Base-by-base conservation (phyloP, 2,329 filamentous ascomycete species). In the Aspergillus proliferans region DNA sequence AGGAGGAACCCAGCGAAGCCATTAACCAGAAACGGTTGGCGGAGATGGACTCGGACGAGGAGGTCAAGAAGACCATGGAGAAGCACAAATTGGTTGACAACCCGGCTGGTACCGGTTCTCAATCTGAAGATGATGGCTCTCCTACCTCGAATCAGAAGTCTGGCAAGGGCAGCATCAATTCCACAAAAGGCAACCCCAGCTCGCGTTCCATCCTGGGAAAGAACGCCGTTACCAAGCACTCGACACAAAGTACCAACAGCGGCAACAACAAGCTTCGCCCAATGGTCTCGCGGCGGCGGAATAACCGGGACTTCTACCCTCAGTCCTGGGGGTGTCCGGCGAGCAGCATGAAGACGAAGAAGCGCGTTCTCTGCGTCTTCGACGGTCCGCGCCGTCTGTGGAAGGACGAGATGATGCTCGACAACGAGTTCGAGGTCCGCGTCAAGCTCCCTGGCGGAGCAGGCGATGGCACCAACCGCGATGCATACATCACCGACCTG, bases 331-430 rank as follows among this genome's bases (percentile, higher is more conserved):
- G 93, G 46, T 93, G 91, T 61, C 82, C 91, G 54, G 85, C 87
- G 62, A 87, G 88, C 62, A 90, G 93, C 75, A 95, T 97, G 88
- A 94, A 87, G 65, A 94, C 95, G 83, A 96, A 94, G 82, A 96
- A 96, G 81, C 87, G 93, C 24, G 89, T 96, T 48, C 78, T 97
- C 62, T 89, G 89, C 55, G 88, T 95, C 18, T 98, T 94, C 62
- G 90, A 97, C 64, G 93, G 93, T 0, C 80, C 80, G 14, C 84
- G 91, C 47, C 84, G 92, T 39, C 79, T 98, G 45, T 93, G 88
- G 81, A 97, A 97, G 76, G 93, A 98, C 66, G 93, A 98, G 72
- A 93, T 97, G 89, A 95, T 96, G 90, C 84, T 98, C 45, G 89
- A 91, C 59, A 90, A 87, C 14, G 90, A 95, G 60, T 91, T 93